Evolutionary conservation across 805 yeast species (phyloP), one percentile per base, ranked within the genome.

Genomic region (Ogataea neopini): DNA sequence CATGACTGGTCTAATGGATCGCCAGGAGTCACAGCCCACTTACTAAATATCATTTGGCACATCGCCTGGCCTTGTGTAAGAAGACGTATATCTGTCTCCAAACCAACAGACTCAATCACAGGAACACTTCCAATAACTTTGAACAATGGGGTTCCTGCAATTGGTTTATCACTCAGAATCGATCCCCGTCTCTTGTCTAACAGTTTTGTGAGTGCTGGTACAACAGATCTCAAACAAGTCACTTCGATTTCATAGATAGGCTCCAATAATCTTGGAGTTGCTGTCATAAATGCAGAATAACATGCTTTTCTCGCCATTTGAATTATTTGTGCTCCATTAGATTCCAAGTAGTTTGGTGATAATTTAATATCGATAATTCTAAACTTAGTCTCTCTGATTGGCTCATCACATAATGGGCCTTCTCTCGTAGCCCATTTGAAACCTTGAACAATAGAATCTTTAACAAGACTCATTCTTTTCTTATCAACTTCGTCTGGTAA

Each of bases 321-420:
- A 32, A 89, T 84, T 4, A 91, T 74, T 62, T 89, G 96, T 1
- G 81, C 86, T 26, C 79, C 75, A 22, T 79, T 77, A 35, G 83
- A 67, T 34, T 75, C 79, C 2, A 74, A 55, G 4, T 72, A 69
- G 23, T 76, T 75, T 0, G 72, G 66, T 5, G 84, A 74, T 3
- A 86, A 58, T 0, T 70, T 68, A 0, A 80, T 78, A 47, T 83
- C 88, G 40, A 88, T 72, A 34, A 94, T 74, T 46, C 81, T 80
- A 65, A 94, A 89, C 52, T 79, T 81, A 5, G 84, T 80, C 45
- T 83, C 77, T 44, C 87, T 69, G 6, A 94, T 73, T 0, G 87
- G 84, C 61, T 89, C 97, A 50, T 86, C 96, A 51, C 95, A 82
- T n/a, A 94, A 70, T 0, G 99, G 99, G 0, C 99, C 99, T 58